Evolutionary conservation across 441 rosid species (phyloP).

Genomic region (Populus trichocarpa): DNA sequence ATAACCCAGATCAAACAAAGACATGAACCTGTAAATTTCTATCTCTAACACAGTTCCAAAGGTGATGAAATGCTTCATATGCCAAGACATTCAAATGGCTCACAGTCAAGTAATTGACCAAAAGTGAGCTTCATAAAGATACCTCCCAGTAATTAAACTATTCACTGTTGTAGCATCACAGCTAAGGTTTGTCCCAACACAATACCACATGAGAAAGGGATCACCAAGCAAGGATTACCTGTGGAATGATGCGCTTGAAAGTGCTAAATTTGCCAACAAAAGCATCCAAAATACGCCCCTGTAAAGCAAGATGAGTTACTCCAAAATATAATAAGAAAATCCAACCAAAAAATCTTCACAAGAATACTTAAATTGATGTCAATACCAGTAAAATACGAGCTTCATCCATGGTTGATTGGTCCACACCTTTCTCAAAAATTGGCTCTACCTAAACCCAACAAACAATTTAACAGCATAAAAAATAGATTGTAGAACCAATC

Average conservation of each 20-base stretch:
- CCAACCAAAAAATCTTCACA: slow-evolving; percentile 10
- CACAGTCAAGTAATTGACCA: not conserved
- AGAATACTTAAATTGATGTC: slow-evolving; percentile 16
- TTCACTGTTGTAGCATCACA: no score
- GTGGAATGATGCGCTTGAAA: slow-evolving; percentile 95
- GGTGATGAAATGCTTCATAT: not conserved
- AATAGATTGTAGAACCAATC: slow-evolving; percentile 17
- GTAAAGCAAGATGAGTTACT: slow-evolving; percentile 20
- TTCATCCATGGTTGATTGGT: slow-evolving; percentile 93
- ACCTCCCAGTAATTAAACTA: no score
- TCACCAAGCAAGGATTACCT: slow-evolving; percentile 50
- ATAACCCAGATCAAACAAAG: not conserved
- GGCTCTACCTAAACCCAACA: slow-evolving; percentile 80
- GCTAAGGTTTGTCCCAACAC: not conserved
- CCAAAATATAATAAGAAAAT: slow-evolving; percentile 3
- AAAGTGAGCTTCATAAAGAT: no score
- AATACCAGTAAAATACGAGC: slow-evolving; percentile 81
- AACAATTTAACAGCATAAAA: slow-evolving; percentile 11
- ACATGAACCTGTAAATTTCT: not conserved
- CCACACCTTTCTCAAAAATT: slow-evolving; percentile 94
- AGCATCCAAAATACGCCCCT: slow-evolving; percentile 98
- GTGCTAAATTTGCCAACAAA: slow-evolving; percentile 96
- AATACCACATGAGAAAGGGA: slow-evolving; percentile 3
- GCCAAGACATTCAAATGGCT: not conserved
- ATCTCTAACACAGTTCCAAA: slow-evolving; percentile 1